Conservation (phyloP, 2,329 filamentous ascomycete genomes). For the Penicillium sp. region DNA sequence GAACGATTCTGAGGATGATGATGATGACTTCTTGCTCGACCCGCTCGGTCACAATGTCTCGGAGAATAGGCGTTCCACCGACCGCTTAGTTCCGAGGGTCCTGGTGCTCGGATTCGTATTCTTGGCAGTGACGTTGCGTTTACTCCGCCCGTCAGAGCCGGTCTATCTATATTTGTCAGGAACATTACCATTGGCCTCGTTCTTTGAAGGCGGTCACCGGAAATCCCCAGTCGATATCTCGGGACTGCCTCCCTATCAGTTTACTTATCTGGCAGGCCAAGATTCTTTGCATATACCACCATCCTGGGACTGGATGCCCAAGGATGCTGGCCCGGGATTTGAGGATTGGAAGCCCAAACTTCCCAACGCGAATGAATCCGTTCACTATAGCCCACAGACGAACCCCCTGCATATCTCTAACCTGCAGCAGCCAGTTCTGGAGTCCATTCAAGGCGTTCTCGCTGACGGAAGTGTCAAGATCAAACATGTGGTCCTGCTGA, state of each 20-base stretch:
- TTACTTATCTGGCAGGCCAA: slow-evolving; percentile 12
- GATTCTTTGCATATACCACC: slow-evolving; percentile 13
- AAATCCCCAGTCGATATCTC: slow-evolving; percentile 7
- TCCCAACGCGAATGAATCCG: neutral
- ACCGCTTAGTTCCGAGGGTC: slow-evolving; percentile 2
- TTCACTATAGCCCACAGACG: slow-evolving; percentile 34
- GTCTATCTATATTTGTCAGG: slow-evolving; percentile 18
- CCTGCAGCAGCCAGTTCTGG: slow-evolving; percentile 19
- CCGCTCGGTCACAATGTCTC: neutral
- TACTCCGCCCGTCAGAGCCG: slow-evolving; percentile 13
- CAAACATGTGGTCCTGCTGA: slow-evolving; percentile 43
- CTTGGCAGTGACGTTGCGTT: slow-evolving; percentile 10
- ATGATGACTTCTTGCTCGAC: slow-evolving; percentile 7
- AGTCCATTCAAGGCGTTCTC: slow-evolving; percentile 22
- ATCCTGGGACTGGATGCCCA: slow-evolving; percentile 20
- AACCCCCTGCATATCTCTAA: slow-evolving; percentile 46
- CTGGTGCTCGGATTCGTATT: slow-evolving; percentile 9
- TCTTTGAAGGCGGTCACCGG: slow-evolving; percentile 13
- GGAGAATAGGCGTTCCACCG: neutral
- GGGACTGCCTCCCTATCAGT: slow-evolving; percentile 13
- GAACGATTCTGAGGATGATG: slow-evolving; percentile 9
- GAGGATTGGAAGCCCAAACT: slow-evolving; percentile 19
- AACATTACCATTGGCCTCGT: slow-evolving; percentile 18
- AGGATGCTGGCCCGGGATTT: slow-evolving; percentile 16
- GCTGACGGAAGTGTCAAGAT: slow-evolving; percentile 33